A percentile compares a stretch with the other conserved stretches of the same genome.
phyloP scores from a whole-genome alignment of 2,329 filamentous ascomycete species.

The Cladosporium sp. region DNA sequence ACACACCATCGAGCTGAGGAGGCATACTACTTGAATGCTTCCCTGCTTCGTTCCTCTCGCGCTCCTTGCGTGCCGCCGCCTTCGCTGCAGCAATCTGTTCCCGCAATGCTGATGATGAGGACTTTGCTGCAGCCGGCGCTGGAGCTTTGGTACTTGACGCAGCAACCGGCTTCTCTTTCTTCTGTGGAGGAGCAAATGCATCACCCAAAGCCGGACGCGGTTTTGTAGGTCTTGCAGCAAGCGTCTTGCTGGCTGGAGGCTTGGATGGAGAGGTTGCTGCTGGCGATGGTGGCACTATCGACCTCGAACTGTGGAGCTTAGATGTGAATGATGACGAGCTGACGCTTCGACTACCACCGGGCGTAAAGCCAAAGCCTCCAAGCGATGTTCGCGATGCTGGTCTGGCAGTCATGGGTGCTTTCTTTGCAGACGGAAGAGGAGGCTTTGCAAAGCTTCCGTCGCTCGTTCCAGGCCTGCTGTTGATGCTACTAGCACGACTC shows the following conservation, averaged over 20 bases:
- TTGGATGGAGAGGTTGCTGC: conserved; percentile 21
- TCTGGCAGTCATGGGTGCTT: conserved; percentile 37
- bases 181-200: conserved; percentile 32
- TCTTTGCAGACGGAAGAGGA: conserved; percentile 39
- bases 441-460: conserved; percentile 39
- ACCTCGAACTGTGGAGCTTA: conserved; percentile 26
- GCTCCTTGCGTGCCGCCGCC: conserved; percentile 58
- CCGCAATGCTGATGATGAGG: conserved; percentile 77
- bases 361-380: conserved; percentile 29
- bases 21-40: conserved; percentile 8
- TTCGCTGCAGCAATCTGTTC: conserved; percentile 94
- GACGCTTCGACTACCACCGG: conserved; percentile 28
- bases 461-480: conserved; percentile 52
- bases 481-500: conserved; percentile 46
- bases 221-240: conserved; percentile 35
- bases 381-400: conserved; percentile 30
- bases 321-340: conserved; percentile 28
- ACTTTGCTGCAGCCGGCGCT: conserved; percentile 9
- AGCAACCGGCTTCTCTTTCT: conserved; percentile 25
- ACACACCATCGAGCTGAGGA: conserved; percentile 35
- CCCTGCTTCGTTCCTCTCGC: conserved; percentile 34
- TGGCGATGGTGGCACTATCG: conserved; percentile 5
- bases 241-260: conserved; percentile 39
- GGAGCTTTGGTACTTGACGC: background rate
- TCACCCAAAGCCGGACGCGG: conserved; percentile 35